A percentile compares a stretch with the other conserved stretches of the same genome.
These are phyloP conservation scores for Xylaria sp. DNA, from an alignment of 2,329 filamentous ascomycete genomes.

Conservation along the genomic window DNA sequence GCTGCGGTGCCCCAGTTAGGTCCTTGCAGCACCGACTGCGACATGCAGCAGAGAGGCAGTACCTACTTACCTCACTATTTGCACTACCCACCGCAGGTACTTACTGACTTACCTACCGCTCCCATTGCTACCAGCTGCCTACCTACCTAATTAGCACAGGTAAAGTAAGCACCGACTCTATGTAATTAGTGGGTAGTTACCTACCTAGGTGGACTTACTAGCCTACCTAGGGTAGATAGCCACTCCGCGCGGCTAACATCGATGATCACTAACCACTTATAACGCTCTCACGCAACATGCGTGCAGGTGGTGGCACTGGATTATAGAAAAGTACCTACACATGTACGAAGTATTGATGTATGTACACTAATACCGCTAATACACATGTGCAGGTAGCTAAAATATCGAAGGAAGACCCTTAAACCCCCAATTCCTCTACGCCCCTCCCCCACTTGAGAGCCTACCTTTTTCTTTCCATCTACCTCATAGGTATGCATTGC, in stretches of 20 bases:
- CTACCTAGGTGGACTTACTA: not conserved
- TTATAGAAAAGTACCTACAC: not conserved
- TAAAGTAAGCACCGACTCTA: constrained; percentile 2
- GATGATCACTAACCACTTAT: not conserved
- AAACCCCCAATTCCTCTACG: not conserved
- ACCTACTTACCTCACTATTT: not conserved
- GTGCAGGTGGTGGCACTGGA: not conserved
- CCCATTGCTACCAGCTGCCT: not conserved
- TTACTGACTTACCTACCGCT: no score
- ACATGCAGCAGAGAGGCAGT: not conserved
- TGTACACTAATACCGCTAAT: not conserved
- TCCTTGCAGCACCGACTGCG: constrained; percentile 33
- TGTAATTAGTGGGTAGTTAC: not conserved
- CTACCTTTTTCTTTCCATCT: no score
- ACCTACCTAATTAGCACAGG: constrained; percentile 2
- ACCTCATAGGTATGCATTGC: no score
- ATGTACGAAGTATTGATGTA: not conserved
- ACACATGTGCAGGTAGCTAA: not conserved
- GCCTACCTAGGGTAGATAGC: not conserved
- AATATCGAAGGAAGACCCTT: not conserved
- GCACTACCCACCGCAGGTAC: no score
- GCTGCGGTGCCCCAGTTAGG: constrained; percentile 31
- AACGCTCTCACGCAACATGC: constrained; percentile 3
- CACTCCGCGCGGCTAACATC: constrained; percentile 1
- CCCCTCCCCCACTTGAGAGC: not conserved